Percentiles rank a stretch among this genome's conserved stretches.
Conservation (phyloP, 495 filamentous ascomycete genomes). For the Penicillium odoratum region DNA sequence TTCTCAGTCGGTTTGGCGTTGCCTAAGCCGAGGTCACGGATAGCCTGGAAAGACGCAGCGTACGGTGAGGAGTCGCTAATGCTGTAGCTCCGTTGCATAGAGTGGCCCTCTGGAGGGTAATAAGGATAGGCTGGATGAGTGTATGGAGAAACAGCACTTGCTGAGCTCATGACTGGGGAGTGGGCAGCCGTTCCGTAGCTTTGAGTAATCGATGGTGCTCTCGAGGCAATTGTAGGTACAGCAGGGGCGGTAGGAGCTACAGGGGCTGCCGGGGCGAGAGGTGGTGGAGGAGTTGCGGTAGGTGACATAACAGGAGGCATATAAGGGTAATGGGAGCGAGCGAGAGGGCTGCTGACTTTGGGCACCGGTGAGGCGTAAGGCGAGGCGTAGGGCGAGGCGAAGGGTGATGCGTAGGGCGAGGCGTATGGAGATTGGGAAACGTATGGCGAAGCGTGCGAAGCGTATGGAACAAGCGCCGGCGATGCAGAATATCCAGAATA, state of each 20-base stretch:
- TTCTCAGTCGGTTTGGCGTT: conserved; percentile 29
- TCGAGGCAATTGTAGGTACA: not conserved
- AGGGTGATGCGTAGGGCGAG: conserved; percentile 9
- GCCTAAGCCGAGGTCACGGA: conserved; percentile 28
- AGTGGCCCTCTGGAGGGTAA: conserved; percentile 26
- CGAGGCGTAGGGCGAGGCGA: conserved; percentile 17
- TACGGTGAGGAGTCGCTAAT: conserved; percentile 27
- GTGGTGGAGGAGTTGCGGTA: conserved; percentile 28
- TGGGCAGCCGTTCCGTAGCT: conserved; percentile 15
- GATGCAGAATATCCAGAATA: conserved; percentile 11
- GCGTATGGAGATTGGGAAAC: not conserved
- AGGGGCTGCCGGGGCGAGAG: conserved; percentile 1
- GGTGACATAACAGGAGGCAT: conserved; percentile 44
- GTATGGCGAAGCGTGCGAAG: not conserved
- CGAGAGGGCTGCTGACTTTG: conserved; percentile 42
- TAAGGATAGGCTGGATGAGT: conserved; percentile 29
- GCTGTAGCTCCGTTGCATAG: conserved; percentile 34
- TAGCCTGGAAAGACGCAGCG: conserved; percentile 34
- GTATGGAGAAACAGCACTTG: conserved; percentile 38
- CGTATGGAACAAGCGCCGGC: conserved; percentile 10
- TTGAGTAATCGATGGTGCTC: conserved; percentile 24
- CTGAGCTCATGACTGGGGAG: conserved; percentile 41
- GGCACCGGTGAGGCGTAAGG: conserved; percentile 36
- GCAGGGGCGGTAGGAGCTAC: not conserved
- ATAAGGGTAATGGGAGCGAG: conserved; percentile 39